Evolutionary conservation across 306 rosid genomes (phyloP).

Genomic region (Quillaja saponaria): DNA sequence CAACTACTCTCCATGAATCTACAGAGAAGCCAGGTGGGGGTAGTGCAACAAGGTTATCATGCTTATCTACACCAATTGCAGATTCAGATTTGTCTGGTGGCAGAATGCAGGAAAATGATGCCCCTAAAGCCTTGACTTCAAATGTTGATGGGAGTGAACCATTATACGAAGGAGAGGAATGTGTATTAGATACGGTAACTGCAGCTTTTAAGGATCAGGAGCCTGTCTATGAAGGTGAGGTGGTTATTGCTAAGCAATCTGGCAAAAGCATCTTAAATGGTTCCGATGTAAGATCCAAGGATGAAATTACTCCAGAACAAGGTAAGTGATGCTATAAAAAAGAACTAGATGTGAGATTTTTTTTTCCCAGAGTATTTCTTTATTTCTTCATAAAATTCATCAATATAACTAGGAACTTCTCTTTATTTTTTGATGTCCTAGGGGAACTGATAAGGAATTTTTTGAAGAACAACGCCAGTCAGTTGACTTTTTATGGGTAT

Average conservation of each 20-base stretch:
- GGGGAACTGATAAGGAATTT: constrained; percentile 85
- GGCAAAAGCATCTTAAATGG: constrained; percentile 60
- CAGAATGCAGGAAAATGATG: constrained; percentile 47
- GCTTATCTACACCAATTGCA: constrained; percentile 44
- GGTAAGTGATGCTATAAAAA: constrained; percentile 47
- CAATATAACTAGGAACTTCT: constrained; percentile 4
- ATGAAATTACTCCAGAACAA: constrained; percentile 71
- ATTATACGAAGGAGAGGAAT: constrained; percentile 96
- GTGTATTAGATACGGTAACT: constrained; percentile 60
- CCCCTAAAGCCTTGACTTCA: constrained; percentile 59
- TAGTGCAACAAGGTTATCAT: constrained; percentile 37
- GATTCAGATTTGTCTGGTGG: constrained; percentile 53
- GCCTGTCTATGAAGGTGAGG: constrained; percentile 96
- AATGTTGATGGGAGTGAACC: constrained; percentile 75
- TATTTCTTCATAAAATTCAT: constrained; percentile 19
- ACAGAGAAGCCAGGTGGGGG: constrained; percentile 42
- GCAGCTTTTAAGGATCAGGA: constrained; percentile 58
- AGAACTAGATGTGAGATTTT: constrained; percentile 15
- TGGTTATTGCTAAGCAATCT: constrained; percentile 77
- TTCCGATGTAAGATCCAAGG: constrained; percentile 44
- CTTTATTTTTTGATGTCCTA: constrained; percentile 38
- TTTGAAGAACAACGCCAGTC: constrained; percentile 89
- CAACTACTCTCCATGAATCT: constrained; percentile 38
- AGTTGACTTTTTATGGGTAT: constrained; percentile 87
- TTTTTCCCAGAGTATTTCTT: constrained; percentile 23